Evolutionary conservation across 306 rosid genomes (phyloP), one percentile per base, ranked within the genome.

Genomic region (Oemleria cerasiformis): DNA sequence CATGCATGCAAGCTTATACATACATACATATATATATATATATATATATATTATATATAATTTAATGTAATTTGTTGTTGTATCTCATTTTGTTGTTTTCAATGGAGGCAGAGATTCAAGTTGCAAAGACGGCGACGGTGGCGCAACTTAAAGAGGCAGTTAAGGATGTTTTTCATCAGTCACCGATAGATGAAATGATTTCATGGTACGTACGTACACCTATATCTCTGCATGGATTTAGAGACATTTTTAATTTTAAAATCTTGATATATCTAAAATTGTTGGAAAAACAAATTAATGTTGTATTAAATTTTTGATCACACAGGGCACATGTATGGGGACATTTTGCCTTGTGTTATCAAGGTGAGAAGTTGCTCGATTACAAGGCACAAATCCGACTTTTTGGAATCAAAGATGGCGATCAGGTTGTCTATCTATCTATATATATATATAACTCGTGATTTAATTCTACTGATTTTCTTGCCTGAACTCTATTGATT

Each of bases 321-420:
- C 36, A 80, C 34, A 86, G 87, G 87, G 72, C 84, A 60, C 84
- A 80, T 78, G 84, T 83, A 40, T 83, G 90, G 87, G 75, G 87
- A 68, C 80, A 83, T 69, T 86, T 83, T 83, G 83, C 84, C 82
- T 78, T 80, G 38, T 51, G 84, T 75, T 86, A 75, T 45, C 41
- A 83, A 45, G 78, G 79, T 16, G 63, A 61, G 71, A 83, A 83
- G 53, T 78, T 83, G 8, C 67, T 86, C 9, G 75, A 80, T 74
- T 74, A 80, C 67, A 80, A 83, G 63, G 75, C 74, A 19, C 38
- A 11, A 50, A 80, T 86, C 70, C 60, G 77, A 41, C 53, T 50
- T 21, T 63, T 75, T 66, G 90, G 84, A 44, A 75, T 83, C 73
- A 72, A 73, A 43, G 87, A 83, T 57, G 85, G 69, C n/a, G 90